A percentile compares a stretch with the other conserved stretches of the same genome.
phyloP scores from a whole-genome alignment of 1,139 yeast species.

The Candida sp. region DNA sequence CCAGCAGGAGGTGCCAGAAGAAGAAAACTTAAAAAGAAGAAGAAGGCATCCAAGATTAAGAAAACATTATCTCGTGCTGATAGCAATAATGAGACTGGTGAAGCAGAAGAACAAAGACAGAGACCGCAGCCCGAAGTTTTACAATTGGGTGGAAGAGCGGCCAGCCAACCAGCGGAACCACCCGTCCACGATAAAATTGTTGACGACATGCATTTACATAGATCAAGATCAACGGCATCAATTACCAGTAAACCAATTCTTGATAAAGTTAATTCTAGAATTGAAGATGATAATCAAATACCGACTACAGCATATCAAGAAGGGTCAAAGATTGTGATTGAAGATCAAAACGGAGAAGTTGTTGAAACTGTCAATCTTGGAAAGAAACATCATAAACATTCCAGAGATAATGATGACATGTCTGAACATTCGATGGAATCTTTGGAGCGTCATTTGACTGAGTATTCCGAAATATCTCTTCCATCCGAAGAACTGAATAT shows the following conservation, averaged over 20 bases:
- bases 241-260: constrained; percentile 4
- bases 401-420: constrained; percentile 11
- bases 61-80: constrained; percentile 27
- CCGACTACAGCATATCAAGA: constrained; percentile 66
- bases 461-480: constrained; percentile 21
- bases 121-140: constrained; percentile 41
- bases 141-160: constrained; percentile 32
- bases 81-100: constrained; percentile 19
- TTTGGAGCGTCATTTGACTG: constrained; percentile 33
- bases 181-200: constrained; percentile 5
- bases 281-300: constrained; percentile 7
- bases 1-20: constrained; percentile 80
- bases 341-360: constrained; percentile 80
- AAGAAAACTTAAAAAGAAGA: constrained; percentile 36
- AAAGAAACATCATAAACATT: constrained; percentile 2
- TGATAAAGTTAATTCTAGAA: constrained; percentile 2
- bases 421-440: constrained; percentile 44
- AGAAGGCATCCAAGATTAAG: constrained; percentile 25
- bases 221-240: constrained; percentile 8
- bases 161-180: background rate
- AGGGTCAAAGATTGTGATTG: constrained; percentile 67
- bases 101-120: constrained; percentile 21
- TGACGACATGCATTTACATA: constrained; percentile 9
- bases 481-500: background rate
- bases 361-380: constrained; percentile 38